Evolutionary conservation across 805 yeast species (phyloP), one percentile per base, ranked within the genome.

Genomic region (Yamadazyma nakazawae): DNA sequence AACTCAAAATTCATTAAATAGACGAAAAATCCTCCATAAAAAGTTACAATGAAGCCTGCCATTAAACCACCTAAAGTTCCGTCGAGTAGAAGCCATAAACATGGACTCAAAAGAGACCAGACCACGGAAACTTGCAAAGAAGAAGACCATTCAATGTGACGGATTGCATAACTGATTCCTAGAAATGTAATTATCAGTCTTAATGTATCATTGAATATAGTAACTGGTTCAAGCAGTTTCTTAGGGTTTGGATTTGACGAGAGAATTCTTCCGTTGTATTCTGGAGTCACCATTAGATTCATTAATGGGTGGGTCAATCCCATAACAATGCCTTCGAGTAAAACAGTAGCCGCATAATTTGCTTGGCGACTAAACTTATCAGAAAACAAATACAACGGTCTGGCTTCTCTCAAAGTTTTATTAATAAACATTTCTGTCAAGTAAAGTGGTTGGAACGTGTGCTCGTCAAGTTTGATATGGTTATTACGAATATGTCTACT

Each of bases 141-240:
- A 0, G 85, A 76, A 41, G 74, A 65, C 92, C 92, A 85, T 55
- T 82, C 84, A 34, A 83, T 70, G 52, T 79, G 81, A 54, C 87
- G 75, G 30, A 86, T 75, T 19, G 88, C 89, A 57, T 81, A 85
- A 4, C 82, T 75, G 31, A 86, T 77, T 2, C 95, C 95, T 37
- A 85, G 65, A 55, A 85, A 75, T 2, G 88, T 84, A 46, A 84
- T 78, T 39, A 72, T 63, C 17, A 81, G 64, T 30, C 78, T 57
- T 17, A 72, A 44, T 10, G 66, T 56, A 51, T 72, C 76, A 53
- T 64, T 70, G 42, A 64, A 48, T 39, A 70, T 50, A 45, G 62
- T 66, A 25, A 64, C 54, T 39, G 64, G 56, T 18, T 52, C 51
- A 12, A 54, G 51, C 11, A 52, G 42, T 35, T 57, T 53, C 28